phyloP scores from a whole-genome alignment of 2,329 filamentous ascomycete species.

The Cercospora zeae-maydis region DNA sequence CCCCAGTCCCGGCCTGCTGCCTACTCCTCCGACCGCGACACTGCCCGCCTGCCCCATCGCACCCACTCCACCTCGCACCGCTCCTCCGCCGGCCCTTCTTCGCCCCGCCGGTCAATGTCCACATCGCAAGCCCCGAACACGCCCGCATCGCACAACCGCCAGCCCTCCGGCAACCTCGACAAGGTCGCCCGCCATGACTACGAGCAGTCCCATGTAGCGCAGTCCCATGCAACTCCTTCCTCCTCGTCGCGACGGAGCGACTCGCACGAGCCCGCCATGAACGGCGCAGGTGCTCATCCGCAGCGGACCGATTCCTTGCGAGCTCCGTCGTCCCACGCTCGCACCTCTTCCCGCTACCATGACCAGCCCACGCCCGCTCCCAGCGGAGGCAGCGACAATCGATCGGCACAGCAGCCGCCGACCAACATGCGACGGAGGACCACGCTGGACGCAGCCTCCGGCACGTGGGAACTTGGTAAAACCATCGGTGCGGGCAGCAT shows the following conservation, averaged over 20 bases:
- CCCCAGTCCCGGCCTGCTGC: slow-evolving; percentile 38
- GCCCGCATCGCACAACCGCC: slow-evolving; percentile 32
- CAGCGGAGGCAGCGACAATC: slow-evolving; percentile 13
- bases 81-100: slow-evolving; percentile 31
- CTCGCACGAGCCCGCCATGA: slow-evolving; percentile 44
- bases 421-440: slow-evolving; percentile 59
- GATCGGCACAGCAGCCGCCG: not conserved
- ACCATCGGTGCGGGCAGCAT: slow-evolving; percentile 97
- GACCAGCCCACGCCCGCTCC: slow-evolving; percentile 38
- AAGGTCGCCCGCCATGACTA: slow-evolving; percentile 65
- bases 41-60: slow-evolving; percentile 42
- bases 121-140: slow-evolving; percentile 32
- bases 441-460: slow-evolving; percentile 77
- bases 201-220: slow-evolving; percentile 66
- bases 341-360: slow-evolving; percentile 43
- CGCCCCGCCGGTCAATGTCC: slow-evolving; percentile 38
- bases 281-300: slow-evolving; percentile 39
- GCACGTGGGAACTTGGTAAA: slow-evolving; percentile 93
- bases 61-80: slow-evolving; percentile 34
- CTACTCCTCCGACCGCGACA: slow-evolving; percentile 38
- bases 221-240: slow-evolving; percentile 36
- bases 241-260: slow-evolving; percentile 58
- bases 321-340: slow-evolving; percentile 37
- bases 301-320: slow-evolving; percentile 52
- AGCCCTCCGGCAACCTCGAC: slow-evolving; percentile 49